These are phyloP conservation scores for Avena atlantica DNA, from an alignment of 176 grass and related monocot genomes.

Conservation along the genomic window DNA sequence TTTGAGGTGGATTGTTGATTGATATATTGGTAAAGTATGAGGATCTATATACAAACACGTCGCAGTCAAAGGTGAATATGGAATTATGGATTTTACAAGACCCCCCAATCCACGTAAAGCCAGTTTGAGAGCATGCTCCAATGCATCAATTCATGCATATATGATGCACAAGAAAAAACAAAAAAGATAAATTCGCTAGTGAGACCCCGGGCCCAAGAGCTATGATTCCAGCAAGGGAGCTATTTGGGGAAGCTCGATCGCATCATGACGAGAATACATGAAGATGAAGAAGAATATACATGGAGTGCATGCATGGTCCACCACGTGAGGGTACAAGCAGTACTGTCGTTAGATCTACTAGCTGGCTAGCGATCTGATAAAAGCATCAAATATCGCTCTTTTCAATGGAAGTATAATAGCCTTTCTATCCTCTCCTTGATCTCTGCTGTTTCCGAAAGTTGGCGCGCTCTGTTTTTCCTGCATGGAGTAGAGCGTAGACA, in stretches of 20 bases:
- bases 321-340: slow-evolving; percentile 1
- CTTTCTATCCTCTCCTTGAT: slow-evolving; percentile 5
- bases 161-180: slow-evolving; percentile 9
- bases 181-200: slow-evolving; percentile 27
- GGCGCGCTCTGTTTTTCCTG: slow-evolving; percentile 19
- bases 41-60: no score
- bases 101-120: background rate
- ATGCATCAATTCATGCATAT: background rate
- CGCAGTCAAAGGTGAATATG: no score
- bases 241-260: slow-evolving; percentile 48
- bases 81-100: background rate
- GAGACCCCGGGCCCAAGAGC: slow-evolving; percentile 12
- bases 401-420: background rate
- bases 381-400: slow-evolving; percentile 25
- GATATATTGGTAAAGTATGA: no score
- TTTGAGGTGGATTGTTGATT: no score
- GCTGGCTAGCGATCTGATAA: background rate
- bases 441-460: slow-evolving; percentile 36
- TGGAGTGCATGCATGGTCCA: slow-evolving; percentile 35
- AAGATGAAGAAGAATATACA: slow-evolving; percentile 36
- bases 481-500: slow-evolving; percentile 26
- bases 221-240: slow-evolving; percentile 36
- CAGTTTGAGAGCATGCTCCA: background rate
- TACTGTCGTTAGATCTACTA: slow-evolving; percentile 14
- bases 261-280: slow-evolving; percentile 50